Evolutionary conservation across 176 grass and related monocot species (phyloP), one percentile per base, ranked within the genome.

Genomic region (Neostapfia colusana): DNA sequence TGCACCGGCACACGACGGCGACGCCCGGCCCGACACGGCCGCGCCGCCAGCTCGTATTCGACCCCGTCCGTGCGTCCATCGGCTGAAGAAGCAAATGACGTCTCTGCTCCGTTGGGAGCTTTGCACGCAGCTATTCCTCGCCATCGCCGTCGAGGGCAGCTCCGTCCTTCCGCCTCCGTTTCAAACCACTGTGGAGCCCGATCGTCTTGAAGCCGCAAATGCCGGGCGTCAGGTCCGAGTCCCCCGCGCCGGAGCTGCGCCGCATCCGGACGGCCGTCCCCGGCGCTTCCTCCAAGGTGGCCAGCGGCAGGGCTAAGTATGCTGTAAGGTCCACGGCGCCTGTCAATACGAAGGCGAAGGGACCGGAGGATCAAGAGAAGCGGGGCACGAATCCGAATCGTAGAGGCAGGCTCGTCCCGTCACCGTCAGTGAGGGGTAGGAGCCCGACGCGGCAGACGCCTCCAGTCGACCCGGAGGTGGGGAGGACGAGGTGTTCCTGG

Each of bases 401-500:
- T 31, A 58, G 20, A n/a, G 69, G 16, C 14, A 70, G 51, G 36
- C 37, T 70, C 4, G 5, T 25, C 16, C n/a, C n/a, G 3, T 31
- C 31, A n/a, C 55, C 21, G 12, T 84, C 68, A 5, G 40, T 14
- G 46, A 64, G 37, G 68, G 2, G 8, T 40, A 5, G 18, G 78
- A 63, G 38, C 10, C 65, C 53, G 10, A 62, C 20, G 34, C 35
- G 10, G 13, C 34, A 15, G 34, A 18, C 14, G n/a, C n/a, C 20
- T 11, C 4, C 23, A 6, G 38, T 34, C 35, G 5, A 20, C 17
- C 41, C 34, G 4, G 41, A 58, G 14, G 15, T n/a, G 26, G 68
- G 4, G 26, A 58, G 36, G 78, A 88, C 8, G 51, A 91, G 78
- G 79, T 91, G 89, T 78, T 75, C 82, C 18, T 91, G 89, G 85